These are phyloP conservation scores for Mycena polygramma DNA, from an alignment of 768 basidiomycete species.

Conservation along the genomic window DNA sequence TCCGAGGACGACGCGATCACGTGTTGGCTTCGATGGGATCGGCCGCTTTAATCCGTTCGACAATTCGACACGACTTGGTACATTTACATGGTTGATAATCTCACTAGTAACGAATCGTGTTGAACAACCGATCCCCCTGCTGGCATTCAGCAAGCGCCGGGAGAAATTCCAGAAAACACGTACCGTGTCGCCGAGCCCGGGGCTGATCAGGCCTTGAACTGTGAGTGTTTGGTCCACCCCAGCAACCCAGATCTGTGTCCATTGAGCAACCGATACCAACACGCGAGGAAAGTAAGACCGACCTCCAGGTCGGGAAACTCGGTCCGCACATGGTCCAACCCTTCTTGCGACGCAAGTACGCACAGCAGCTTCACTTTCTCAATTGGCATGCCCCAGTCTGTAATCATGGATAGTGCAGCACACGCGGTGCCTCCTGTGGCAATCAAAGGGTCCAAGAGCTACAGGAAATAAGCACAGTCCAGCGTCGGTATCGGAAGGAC, in stretches of 20 bases:
- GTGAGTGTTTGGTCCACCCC: constrained; percentile 84
- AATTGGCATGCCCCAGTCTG: constrained; percentile 86
- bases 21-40: no score
- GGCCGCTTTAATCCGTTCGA: no score
- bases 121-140: constrained; percentile 90
- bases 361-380: constrained; percentile 84
- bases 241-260: constrained; percentile 87
- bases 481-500: background rate
- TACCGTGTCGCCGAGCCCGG: constrained; percentile 93
- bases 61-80: no score
- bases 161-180: constrained; percentile 45
- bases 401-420: constrained; percentile 89
- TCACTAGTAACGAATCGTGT: constrained; percentile 65
- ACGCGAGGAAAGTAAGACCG: constrained; percentile 31
- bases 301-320: constrained; percentile 89
- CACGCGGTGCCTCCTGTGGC: constrained; percentile 95
- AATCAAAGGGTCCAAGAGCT: constrained; percentile 89
- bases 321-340: constrained; percentile 73
- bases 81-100: no score
- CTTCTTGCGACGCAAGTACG: constrained; percentile 83
- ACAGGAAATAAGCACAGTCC: background rate
- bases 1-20: no score
- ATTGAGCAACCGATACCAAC: constrained; percentile 14
- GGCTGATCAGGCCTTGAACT: constrained; percentile 82
- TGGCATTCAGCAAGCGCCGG: constrained; percentile 11